Percentiles rank a stretch among this genome's conserved stretches.
Evolutionary conservation across 129 eudicot genomes (phyloP).

Genomic region (Centella asiatica): DNA sequence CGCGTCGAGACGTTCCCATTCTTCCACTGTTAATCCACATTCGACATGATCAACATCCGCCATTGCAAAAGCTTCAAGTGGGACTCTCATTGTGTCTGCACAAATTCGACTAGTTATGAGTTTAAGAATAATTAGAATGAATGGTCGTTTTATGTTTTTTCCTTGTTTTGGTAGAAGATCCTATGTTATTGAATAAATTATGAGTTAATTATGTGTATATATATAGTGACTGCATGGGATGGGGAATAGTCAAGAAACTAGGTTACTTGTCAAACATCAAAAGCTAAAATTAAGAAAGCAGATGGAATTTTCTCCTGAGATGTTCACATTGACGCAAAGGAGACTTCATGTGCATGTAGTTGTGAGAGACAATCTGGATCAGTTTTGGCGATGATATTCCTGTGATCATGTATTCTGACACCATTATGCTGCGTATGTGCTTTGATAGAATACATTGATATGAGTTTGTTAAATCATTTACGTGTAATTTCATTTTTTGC

Average conservation of each 20-base stretch:
- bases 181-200: not conserved
- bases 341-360: not conserved
- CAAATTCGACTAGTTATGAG: not conserved
- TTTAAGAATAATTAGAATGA: not conserved
- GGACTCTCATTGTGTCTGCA: slow-evolving; percentile 12
- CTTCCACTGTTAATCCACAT: slow-evolving; percentile 10
- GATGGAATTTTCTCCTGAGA: not conserved
- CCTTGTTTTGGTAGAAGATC: not conserved
- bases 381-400: not conserved
- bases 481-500: too few relatives aligned
- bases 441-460: too few relatives aligned
- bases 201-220: not conserved
- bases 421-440: too few relatives aligned
- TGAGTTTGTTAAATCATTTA: too few relatives aligned
- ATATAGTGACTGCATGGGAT: not conserved
- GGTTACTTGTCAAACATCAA: not conserved
- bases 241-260: not conserved
- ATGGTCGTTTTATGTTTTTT: not conserved
- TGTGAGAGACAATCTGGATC: not conserved
- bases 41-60: slow-evolving; percentile 18
- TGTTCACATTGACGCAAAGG: not conserved
- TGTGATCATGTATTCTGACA: too few relatives aligned
- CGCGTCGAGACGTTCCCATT: slow-evolving; percentile 8
- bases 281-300: not conserved
- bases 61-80: slow-evolving; percentile 32